Conservation (phyloP, 805 yeast species). For the Jamesozyma lodderae region DNA sequence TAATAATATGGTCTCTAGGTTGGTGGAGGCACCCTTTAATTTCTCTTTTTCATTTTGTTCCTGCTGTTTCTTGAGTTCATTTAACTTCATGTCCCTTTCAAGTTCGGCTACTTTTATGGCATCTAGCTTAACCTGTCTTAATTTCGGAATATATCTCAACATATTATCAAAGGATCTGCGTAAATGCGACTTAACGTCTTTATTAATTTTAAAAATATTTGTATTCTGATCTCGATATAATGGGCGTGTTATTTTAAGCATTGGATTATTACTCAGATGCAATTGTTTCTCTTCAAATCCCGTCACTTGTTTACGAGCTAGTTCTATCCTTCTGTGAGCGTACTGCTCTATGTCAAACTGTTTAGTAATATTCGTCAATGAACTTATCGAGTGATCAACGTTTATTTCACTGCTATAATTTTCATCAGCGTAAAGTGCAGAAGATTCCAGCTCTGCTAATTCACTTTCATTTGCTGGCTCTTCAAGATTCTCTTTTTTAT, state of each 20-base stretch:
- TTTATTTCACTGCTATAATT: background rate
- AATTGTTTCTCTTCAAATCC: constrained; percentile 19
- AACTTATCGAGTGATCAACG: background rate
- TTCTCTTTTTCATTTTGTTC: constrained; percentile 25
- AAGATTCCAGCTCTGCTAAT: constrained; percentile 12
- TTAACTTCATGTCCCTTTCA: constrained; percentile 27
- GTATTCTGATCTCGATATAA: background rate
- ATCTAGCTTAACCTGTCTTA: constrained; percentile 14
- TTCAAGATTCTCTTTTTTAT: background rate
- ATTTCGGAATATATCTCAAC: constrained; percentile 10
- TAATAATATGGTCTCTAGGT: constrained; percentile 4
- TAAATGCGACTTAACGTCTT: constrained; percentile 7
- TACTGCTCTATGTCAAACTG: constrained; percentile 50
- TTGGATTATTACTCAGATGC: constrained; percentile 20
- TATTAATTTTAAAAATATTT: constrained; percentile 2
- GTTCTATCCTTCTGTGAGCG: constrained; percentile 39
- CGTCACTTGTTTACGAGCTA: constrained; percentile 29
- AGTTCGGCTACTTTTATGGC: constrained; percentile 27
- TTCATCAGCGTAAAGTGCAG: constrained; percentile 8
- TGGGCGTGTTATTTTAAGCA: constrained; percentile 16
- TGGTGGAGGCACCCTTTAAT: constrained; percentile 8
- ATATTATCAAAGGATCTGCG: constrained; percentile 14
- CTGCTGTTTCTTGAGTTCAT: constrained; percentile 28
- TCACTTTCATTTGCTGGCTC: background rate
- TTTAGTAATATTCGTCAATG: constrained; percentile 8